Evolutionary conservation across 192 early-diverging fungal genomes (phyloP).

Genomic region (Lobulomyces angularis): DNA sequence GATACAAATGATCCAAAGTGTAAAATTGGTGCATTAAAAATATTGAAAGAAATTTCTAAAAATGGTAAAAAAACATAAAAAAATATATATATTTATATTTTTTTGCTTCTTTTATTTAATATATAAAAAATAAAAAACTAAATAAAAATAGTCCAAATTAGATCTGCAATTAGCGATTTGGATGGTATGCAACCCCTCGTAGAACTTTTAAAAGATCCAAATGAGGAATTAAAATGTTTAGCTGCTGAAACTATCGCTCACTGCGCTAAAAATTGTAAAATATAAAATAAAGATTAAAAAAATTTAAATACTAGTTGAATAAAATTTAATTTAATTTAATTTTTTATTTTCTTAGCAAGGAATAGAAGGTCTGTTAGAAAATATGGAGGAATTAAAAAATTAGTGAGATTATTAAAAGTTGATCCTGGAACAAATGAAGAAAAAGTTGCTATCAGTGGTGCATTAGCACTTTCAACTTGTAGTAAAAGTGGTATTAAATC

Average conservation of each 20-base stretch:
- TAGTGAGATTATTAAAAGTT: constrained; percentile 41
- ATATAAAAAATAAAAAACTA: constrained; percentile 1
- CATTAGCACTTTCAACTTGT: constrained; percentile 43
- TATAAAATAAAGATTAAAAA: background rate
- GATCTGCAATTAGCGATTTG: constrained; percentile 41
- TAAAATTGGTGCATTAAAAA: constrained; percentile 48
- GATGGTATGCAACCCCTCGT: constrained; percentile 51
- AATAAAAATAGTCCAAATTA: constrained; percentile 27
- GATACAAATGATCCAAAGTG: constrained; percentile 55
- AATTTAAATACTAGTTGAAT: background rate
- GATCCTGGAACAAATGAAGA: constrained; percentile 33
- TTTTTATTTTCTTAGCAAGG: constrained; percentile 13
- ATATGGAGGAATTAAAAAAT: constrained; percentile 45
- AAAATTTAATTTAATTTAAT: constrained; percentile 1
- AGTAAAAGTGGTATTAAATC: constrained; percentile 35
- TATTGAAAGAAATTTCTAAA: constrained; percentile 42
- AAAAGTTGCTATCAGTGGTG: constrained; percentile 44
- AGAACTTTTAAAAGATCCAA: constrained; percentile 37
- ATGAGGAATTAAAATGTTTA: constrained; percentile 47
- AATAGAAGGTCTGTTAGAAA: constrained; percentile 41
- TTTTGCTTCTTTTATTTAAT: background rate
- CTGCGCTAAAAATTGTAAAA: constrained; percentile 45
- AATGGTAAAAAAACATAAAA: constrained; percentile 38
- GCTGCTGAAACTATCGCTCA: constrained; percentile 53
- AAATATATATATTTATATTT: too few relatives aligned